Conservation (phyloP, 2,329 filamentous ascomycete genomes). For the Fusarium duplospermum region DNA sequence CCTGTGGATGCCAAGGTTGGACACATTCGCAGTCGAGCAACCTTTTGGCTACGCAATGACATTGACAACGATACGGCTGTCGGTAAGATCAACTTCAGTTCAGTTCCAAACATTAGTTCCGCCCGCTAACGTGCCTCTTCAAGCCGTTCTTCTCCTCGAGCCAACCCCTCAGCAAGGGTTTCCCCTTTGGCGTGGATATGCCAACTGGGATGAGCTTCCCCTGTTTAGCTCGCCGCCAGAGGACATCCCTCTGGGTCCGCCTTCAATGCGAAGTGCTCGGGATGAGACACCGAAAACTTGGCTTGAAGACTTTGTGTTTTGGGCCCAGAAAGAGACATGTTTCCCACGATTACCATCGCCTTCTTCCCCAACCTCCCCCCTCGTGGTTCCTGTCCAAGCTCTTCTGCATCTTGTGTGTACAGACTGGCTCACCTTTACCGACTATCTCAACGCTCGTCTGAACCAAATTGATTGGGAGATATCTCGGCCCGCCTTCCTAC, state of each 20-base stretch:
- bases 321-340: neutral
- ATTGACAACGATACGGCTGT: neutral
- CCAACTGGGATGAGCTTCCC: neutral
- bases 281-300: neutral
- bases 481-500: neutral
- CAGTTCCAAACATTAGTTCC: neutral
- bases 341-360: neutral
- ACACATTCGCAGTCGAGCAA: neutral
- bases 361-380: neutral
- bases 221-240: neutral
- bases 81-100: neutral
- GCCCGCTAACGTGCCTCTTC: neutral
- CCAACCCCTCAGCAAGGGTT: neutral
- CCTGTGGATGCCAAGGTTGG: neutral
- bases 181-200: conserved; percentile 3
- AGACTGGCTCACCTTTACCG: conserved; percentile 5
- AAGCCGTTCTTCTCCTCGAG: conserved; percentile 1
- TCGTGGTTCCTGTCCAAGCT: neutral
- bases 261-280: neutral
- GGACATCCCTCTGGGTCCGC: neutral
- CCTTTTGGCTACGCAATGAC: neutral
- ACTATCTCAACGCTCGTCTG: conserved; percentile 5
- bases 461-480: conserved; percentile 8
- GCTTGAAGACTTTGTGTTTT: neutral
- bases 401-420: neutral